These are phyloP conservation scores for Coccomyxa subellipsoidea DNA, from an alignment of 163 green algal species.

Conservation along the genomic window DNA sequence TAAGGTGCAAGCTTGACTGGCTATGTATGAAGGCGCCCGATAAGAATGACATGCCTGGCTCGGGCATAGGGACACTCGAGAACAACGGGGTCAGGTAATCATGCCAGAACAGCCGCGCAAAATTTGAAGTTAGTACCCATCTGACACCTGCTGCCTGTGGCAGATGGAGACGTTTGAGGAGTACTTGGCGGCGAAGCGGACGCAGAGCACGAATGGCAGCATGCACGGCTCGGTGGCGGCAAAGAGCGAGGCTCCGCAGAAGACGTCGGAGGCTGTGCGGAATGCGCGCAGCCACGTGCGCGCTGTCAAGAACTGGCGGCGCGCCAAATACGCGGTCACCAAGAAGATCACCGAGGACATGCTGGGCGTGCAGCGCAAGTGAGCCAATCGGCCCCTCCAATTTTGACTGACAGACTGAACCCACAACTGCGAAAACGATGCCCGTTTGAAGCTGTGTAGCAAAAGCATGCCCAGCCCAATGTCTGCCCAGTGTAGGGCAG, in stretches of 20 bases:
- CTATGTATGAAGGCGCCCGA: too few species aligned
- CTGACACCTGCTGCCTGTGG: neutral
- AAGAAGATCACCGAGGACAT: conserved; percentile 30
- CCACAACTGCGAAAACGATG: too few species aligned
- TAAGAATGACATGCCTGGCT: too few species aligned
- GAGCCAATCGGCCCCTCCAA: neutral
- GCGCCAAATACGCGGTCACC: conserved; percentile 24
- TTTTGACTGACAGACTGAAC: too few species aligned
- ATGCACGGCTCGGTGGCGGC: neutral
- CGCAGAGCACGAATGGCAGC: neutral
- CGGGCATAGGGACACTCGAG: too few species aligned
- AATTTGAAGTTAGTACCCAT: too few species aligned
- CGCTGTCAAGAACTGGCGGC: conserved; percentile 28
- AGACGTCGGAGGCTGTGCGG: neutral
- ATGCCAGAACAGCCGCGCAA: too few species aligned
- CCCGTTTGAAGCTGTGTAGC: too few species aligned
- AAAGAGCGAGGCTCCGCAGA: neutral
- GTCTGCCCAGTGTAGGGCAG: too few species aligned
- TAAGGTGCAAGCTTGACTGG: too few species aligned
- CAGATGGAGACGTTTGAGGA: conserved; percentile 23
- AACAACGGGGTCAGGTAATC: too few species aligned
- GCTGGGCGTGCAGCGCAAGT: conserved; percentile 27
- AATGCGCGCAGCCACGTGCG: conserved; percentile 16
- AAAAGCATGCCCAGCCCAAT: too few species aligned
- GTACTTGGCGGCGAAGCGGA: conserved; percentile 13